These are phyloP conservation scores for Dipteronia sinensis DNA, from an alignment of 345 rosid species.

Conservation along the genomic window DNA sequence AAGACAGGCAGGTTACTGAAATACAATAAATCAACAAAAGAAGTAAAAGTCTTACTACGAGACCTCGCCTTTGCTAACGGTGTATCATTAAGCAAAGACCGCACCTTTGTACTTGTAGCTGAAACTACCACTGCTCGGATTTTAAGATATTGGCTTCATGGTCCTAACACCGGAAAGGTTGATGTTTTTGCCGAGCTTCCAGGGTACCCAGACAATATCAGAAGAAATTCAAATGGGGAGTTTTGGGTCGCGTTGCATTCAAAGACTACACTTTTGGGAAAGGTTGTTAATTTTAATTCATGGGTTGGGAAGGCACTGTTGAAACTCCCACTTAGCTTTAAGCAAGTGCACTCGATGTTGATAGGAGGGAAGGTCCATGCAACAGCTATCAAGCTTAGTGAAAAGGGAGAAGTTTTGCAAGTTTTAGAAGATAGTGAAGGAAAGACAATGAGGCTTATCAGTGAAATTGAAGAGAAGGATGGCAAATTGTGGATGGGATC, in stretches of 20 bases:
- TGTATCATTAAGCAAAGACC: conserved; percentile 67
- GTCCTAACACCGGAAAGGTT: conserved; percentile 38
- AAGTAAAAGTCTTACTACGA: conserved; percentile 48
- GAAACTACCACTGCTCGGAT: conserved; percentile 50
- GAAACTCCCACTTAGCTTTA: conserved; percentile 43
- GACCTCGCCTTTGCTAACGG: conserved; percentile 78
- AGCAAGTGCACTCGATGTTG: conserved; percentile 55
- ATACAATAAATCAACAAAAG: conserved; percentile 54
- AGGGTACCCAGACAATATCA: conserved; percentile 68
- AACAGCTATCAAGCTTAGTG: conserved; percentile 57
- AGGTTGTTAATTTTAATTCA: conserved; percentile 38
- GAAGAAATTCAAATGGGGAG: conserved; percentile 58
- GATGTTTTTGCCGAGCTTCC: conserved; percentile 58
- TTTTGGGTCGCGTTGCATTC: conserved; percentile 82
- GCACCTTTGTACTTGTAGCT: conserved; percentile 52
- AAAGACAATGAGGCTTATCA: conserved; percentile 54
- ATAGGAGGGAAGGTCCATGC: conserved; percentile 65
- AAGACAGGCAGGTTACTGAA: conserved; percentile 67
- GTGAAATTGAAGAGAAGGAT: conserved; percentile 76
- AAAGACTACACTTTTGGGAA: conserved; percentile 50
- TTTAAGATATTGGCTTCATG: conserved; percentile 52
- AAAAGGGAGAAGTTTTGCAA: conserved; percentile 50
- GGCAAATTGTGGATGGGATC: conserved; percentile 74
- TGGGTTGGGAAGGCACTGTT: conserved; percentile 48
- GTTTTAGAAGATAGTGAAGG: conserved; percentile 57